phyloP scores from a whole-genome alignment of 1,284 basidiomycete species.

The Ustilago crameri region DNA sequence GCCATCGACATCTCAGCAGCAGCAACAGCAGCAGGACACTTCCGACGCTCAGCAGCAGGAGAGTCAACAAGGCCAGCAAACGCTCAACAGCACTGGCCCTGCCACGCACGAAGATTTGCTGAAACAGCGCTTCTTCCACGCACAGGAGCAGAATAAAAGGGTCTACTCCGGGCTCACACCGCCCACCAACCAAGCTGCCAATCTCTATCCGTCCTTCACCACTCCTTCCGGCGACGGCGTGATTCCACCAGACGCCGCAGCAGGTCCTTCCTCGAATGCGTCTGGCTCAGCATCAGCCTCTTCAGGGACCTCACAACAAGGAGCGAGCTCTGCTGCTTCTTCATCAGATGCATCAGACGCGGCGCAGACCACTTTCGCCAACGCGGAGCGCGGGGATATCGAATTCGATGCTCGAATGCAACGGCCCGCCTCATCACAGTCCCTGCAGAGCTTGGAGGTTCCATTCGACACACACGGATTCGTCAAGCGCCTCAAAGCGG shows the following conservation, averaged over 20 bases:
- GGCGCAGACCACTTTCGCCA: slow-evolving; percentile 7
- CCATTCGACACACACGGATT: slow-evolving; percentile 64
- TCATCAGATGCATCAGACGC: slow-evolving; percentile 11
- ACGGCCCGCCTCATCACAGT: slow-evolving; percentile 29
- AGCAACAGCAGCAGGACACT: slow-evolving; percentile 11
- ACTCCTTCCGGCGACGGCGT: slow-evolving; percentile 17
- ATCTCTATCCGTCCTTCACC: slow-evolving; percentile 40
- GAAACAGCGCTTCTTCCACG: slow-evolving; percentile 60
- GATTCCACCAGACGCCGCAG: slow-evolving; percentile 9
- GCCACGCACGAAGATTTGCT: slow-evolving; percentile 51
- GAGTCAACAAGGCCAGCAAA: slow-evolving; percentile 10
- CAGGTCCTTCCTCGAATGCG: slow-evolving; percentile 3
- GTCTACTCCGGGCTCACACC: slow-evolving; percentile 35
- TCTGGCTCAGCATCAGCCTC: slow-evolving; percentile 10
- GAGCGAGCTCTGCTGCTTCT: slow-evolving; percentile 7
- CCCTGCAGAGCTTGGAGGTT: slow-evolving; percentile 46
- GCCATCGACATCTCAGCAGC: slow-evolving; percentile 9
- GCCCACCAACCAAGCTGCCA: slow-evolving; percentile 26
- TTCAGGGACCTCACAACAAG: slow-evolving; percentile 15
- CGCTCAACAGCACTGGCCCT: slow-evolving; percentile 7
- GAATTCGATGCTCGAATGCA: slow-evolving; percentile 26
- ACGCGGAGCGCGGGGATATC: slow-evolving; percentile 13
- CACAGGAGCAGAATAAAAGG: slow-evolving; percentile 55
- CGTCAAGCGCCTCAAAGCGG: slow-evolving; percentile 56
- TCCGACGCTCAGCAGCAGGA: not conserved